Evolutionary conservation across 1,139 yeast species (phyloP), one percentile per base, ranked within the genome.

Genomic region (Sugiyamaella pinicola): DNA sequence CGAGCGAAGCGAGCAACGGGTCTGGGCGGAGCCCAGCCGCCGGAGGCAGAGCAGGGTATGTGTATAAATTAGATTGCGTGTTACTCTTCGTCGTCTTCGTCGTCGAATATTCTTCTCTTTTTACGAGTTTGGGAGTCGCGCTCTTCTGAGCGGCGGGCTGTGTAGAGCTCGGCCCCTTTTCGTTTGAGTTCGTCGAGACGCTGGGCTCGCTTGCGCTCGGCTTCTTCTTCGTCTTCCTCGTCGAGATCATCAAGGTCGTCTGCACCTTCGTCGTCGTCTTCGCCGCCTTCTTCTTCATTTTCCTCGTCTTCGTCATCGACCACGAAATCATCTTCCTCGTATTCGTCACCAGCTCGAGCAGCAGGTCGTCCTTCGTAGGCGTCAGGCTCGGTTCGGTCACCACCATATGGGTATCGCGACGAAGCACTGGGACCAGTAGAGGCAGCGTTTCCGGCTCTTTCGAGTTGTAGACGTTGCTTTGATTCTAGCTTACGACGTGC

Each of bases 381-480:
- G 67, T 21, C 40, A 13, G 13, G n/a, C 17, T 43, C 47, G 4
- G 13, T 74, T 1, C 64, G 68, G 18, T 63, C 70, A n/a, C 68
- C 69, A 22, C 66, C 62, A 12, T 58, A 56, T 6, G 39, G 66
- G 17, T 38, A 37, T 5, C 47, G 35, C 12, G 47, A 42, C 22
- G 48, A 47, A 34, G 61, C 54, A 47, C 47, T 61, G 12, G 58
- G 60, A 18, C 56, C 28, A 22, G 33, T 21, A 17, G 34, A 54
- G 51, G 62, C 63, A 3, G 62, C 57, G n/a, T 53, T 44, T 73
- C 54, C 73, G 69, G 58, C 76, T 74, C 76, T 82, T 85, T 74
- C 91, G 77, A 76, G 83, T 80, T 69, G 85, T 81, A 70, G 86
- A 81, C 66, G 81, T 73, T 57, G 83, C 77, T 71, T 87, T 82